Base-by-base conservation (phyloP, 805 yeast genomes). In the Debaryomyces prosopidis region DNA sequence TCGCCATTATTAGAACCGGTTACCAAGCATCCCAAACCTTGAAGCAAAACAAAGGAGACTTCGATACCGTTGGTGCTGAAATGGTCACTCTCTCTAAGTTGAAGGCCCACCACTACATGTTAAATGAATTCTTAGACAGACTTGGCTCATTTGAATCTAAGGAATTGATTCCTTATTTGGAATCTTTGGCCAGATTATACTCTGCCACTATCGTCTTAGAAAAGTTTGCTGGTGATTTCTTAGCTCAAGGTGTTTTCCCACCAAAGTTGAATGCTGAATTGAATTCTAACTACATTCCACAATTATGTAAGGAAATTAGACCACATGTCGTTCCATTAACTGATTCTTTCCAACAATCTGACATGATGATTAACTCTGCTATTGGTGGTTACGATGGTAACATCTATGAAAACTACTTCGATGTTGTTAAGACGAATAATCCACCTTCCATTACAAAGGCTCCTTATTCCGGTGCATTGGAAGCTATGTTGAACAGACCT, bases 301-400 rank as follows among this genome's bases (percentile, higher is more conserved):
- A 61, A 42, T 61, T 66, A 45, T 65, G 65, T 49, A 43, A 54
- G n/a, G 63, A 58, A 42, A 42, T 73, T 44, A 69, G 77, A 58
- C 76, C 76, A 15, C 62, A 68, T 47, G 69, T 60, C 38, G 59
- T 73, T 46, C 66, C 71, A 8, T 68, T 66, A 48, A 71, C 75
- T 27, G 77, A 73, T 52, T 59, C 76, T 15, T 72, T 73, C 70
- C 69, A 68, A 62, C 63, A 62, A 58, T 58, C 76, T 6, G 77
- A 73, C 53, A 69, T 64, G 69, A 47, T 72, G 52, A 58, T 72
- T 44, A 69, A 71, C 60, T 65, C 77, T 5, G 65, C 70, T 27
- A 62, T 73, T 42, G 77, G 75, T 41, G 62, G 62, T 47, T 72
- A 65, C 58, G 65, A 72, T 49, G 77, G 77, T 50, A 65, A 72